Conservation (phyloP, 2,329 filamentous ascomycete genomes). For the Pseudocercospora vitis region DNA sequence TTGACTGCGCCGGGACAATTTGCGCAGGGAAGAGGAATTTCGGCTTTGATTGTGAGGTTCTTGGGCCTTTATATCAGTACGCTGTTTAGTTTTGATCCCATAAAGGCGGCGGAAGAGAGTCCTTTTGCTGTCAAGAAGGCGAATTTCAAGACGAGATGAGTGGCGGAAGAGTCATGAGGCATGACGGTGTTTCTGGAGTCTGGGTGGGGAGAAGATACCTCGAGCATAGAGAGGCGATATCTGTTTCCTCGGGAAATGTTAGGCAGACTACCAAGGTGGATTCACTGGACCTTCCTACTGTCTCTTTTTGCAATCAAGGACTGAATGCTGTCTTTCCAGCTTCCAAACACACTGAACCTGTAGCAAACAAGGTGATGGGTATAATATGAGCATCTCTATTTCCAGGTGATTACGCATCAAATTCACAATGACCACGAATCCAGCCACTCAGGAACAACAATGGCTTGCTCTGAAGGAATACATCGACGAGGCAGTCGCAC, state of each 20-base stretch:
- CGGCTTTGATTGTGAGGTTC: conserved; percentile 46
- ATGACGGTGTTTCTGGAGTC: conserved; percentile 16
- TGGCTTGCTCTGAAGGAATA: background rate
- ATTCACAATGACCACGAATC: no score
- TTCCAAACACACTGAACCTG: no score
- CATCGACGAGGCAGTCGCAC: background rate
- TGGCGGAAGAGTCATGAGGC: conserved; percentile 1
- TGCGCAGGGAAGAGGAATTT: conserved; percentile 38
- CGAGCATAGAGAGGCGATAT: background rate
- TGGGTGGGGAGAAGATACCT: conserved; percentile 7
- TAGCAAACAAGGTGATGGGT: no score
- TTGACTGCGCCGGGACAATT: conserved; percentile 34
- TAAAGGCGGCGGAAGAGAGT: conserved; percentile 46
- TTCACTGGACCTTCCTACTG: no score
- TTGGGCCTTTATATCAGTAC: conserved; percentile 49
- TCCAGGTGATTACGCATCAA: no score
- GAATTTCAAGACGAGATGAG: conserved; percentile 22
- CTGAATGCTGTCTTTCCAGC: background rate
- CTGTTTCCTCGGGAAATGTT: background rate
- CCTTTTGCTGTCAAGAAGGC: conserved; percentile 43
- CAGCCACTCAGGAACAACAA: background rate
- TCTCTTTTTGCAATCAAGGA: no score
- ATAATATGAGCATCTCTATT: no score
- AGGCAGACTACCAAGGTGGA: no score
- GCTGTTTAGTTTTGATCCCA: conserved; percentile 48